Evolutionary conservation across 2,329 filamentous ascomycete species (phyloP), one percentile per base, ranked within the genome.

Genomic region (Neoascochyta sp.): DNA sequence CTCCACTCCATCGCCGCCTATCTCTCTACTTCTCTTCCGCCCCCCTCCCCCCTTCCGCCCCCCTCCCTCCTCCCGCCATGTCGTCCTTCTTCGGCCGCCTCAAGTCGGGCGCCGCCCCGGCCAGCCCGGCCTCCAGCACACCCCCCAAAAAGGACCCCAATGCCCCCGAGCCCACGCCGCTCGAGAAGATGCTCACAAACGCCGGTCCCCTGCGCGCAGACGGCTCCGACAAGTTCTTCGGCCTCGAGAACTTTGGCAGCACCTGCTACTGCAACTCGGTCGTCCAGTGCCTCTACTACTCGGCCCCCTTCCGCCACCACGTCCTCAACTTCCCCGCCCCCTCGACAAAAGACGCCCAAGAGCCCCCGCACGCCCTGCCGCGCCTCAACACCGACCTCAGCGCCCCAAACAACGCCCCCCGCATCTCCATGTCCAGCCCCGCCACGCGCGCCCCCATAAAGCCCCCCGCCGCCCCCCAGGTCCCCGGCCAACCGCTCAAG

Each of bases 181-280:
- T 82, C 18, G 77, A 82, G 64, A 80, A 87, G 70, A 83, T 93
- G 73, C 74, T 98, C 17, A 83, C 86, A 64, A 83, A 88, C 62
- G 80, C 86, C 36, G 89, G 88, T 3, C 80, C 89, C 3, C 68
- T 93, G 47, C 80, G 87, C 54, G 72, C 76, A 47, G 89, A 96
- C 65, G 92, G 92, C 31, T 95, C 86, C 60, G 92, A 96, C 69
- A 94, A 95, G 69, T 98, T 95, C 70, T 96, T 93, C 67, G 92
- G 92, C 10, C 83, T 96, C 62, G 92, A 98, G 67, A 98, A 98
- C 88, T 95, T 95, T 69, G 90, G 90, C 59, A 96, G 95, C 60
- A 96, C 90, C 62, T 96, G 90, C 63, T 98, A 98, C 67, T 95
- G 87, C 70, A 98, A 98, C 66, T 98, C 92, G 9, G 95, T 98